Percentiles rank a stretch among this genome's conserved stretches.
Evolutionary conservation across 768 basidiomycete genomes (phyloP).

Genomic region (Leccinum longicurvipes): DNA sequence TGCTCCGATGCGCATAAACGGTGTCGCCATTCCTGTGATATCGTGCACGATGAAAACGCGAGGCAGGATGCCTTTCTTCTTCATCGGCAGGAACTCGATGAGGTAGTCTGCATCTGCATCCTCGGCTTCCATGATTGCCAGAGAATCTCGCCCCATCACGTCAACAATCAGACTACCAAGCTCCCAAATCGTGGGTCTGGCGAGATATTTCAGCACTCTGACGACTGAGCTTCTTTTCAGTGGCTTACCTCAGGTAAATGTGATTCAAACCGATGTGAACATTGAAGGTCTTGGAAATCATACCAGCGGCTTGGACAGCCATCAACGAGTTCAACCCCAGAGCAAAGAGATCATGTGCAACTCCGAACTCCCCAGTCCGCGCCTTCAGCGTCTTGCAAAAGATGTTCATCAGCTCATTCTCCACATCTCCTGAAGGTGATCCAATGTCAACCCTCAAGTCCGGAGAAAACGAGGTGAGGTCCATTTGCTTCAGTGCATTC

Average conservation of each 20-base stretch:
- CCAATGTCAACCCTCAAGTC: conserved; percentile 25
- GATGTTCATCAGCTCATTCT: conserved; percentile 24
- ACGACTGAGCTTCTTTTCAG: not conserved
- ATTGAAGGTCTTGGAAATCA: conserved; percentile 28
- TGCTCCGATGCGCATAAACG: conserved; percentile 32
- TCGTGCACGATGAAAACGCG: conserved; percentile 31
- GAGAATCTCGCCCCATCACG: conserved; percentile 27
- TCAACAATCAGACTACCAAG: conserved; percentile 26
- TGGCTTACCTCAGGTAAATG: conserved; percentile 26
- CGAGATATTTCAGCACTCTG: not conserved
- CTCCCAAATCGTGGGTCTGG: conserved; percentile 28
- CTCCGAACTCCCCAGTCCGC: conserved; percentile 21
- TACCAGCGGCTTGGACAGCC: conserved; percentile 31
- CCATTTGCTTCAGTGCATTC: conserved; percentile 27
- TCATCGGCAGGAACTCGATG: conserved; percentile 29
- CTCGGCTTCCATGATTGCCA: conserved; percentile 30
- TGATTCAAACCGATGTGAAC: conserved; percentile 30
- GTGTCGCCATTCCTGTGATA: conserved; percentile 31
- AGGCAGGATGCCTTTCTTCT: conserved; percentile 29
- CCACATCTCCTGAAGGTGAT: conserved; percentile 25
- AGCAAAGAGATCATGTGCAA: conserved; percentile 29
- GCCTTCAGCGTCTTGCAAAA: conserved; percentile 24
- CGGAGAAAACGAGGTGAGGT: conserved; percentile 19
- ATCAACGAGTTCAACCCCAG: conserved; percentile 31
- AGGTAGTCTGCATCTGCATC: conserved; percentile 30